phyloP scores from a whole-genome alignment of 2,329 filamentous ascomycete genomes.

The Rachicladosporium sp. region DNA sequence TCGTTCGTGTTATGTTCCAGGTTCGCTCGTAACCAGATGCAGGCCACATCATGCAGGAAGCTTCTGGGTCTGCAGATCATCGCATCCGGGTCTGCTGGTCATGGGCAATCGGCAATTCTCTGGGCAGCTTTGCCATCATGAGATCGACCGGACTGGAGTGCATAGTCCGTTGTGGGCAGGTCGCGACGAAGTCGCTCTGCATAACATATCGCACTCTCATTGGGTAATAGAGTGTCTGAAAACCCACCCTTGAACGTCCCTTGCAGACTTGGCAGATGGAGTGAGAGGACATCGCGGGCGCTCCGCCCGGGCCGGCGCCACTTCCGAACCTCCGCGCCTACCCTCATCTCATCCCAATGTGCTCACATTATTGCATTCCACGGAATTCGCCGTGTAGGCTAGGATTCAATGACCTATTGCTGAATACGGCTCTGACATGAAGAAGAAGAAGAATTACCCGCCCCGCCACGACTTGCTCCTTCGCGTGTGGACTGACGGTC shows the following conservation, averaged over 20 bases:
- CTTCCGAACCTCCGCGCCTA: no score
- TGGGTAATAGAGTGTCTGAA: slow-evolving; percentile 1
- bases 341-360: no score
- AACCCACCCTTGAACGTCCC: background rate
- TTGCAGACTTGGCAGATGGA: slow-evolving; percentile 3
- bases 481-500: slow-evolving; percentile 1
- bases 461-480: slow-evolving; percentile 1
- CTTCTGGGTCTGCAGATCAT: slow-evolving; percentile 6
- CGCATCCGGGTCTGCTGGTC: background rate
- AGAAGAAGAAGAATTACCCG: background rate
- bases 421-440: no score
- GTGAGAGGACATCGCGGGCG: background rate
- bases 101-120: background rate
- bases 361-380: no score
- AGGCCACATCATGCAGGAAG: slow-evolving; percentile 6
- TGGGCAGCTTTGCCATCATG: background rate
- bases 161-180: background rate
- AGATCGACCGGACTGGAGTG: slow-evolving; percentile 2
- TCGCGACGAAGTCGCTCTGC: slow-evolving; percentile 1
- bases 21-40: background rate
- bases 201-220: background rate
- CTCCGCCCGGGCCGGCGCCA: no score
- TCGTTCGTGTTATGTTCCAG: slow-evolving; percentile 1
- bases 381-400: no score
- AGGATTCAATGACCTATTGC: no score